Evolutionary conservation across 176 grass and related monocot genomes (phyloP).

Genomic region (Coix lacrymajobi): DNA sequence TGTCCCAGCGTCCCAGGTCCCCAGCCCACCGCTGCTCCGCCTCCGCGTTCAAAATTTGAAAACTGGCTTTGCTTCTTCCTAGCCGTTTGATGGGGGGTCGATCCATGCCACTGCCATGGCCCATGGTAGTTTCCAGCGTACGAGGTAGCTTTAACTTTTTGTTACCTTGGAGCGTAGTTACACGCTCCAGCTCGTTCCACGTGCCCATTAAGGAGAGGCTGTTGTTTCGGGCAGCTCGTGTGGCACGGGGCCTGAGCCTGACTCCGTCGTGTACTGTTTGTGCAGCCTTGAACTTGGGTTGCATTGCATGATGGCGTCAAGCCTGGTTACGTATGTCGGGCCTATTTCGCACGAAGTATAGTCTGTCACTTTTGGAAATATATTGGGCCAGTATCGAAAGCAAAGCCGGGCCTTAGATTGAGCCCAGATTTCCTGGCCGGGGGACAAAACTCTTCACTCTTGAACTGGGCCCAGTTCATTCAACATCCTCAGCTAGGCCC

Average conservation of each 20-base stretch:
- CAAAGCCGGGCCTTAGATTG: not conserved
- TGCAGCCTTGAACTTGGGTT: not conserved
- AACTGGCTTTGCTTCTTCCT: not conserved
- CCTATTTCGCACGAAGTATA: not conserved
- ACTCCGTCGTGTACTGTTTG: not conserved
- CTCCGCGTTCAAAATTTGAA: constrained; percentile 30
- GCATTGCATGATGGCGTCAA: not conserved
- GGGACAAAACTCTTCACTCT: not conserved
- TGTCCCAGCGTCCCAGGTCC: not conserved
- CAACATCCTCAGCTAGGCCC: not conserved
- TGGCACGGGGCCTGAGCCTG: not conserved
- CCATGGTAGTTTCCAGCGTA: not conserved
- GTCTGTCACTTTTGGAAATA: not conserved
- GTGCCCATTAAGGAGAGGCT: not conserved
- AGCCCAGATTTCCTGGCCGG: not conserved
- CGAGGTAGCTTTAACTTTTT: not conserved
- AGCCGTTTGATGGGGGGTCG: constrained; percentile 13
- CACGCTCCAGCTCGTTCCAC: not conserved
- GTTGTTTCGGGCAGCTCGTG: not conserved
- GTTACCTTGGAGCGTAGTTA: not conserved
- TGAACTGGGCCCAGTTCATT: not conserved
- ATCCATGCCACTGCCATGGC: not conserved
- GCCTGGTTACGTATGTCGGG: not conserved
- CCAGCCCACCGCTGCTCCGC: not conserved
- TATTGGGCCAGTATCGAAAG: not conserved